Evolutionary conservation across 768 basidiomycete species (phyloP).

Genomic region (Kwoniella dejecticola): DNA sequence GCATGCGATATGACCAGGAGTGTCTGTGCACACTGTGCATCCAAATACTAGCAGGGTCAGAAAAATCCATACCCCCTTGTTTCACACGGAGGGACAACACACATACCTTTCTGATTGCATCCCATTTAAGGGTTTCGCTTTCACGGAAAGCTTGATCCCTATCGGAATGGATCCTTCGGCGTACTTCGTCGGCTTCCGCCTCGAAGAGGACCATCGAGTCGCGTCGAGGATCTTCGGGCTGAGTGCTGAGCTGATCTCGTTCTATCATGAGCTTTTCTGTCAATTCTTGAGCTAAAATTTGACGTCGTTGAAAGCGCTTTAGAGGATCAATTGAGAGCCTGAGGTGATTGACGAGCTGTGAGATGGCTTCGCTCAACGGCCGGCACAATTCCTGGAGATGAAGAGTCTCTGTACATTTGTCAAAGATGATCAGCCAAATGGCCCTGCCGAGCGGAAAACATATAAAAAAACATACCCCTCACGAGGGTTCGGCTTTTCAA

Average conservation of each 20-base stretch:
- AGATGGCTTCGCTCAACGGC: too few relatives aligned
- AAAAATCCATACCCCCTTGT: background rate
- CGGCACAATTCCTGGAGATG: background rate
- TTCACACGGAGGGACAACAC: background rate
- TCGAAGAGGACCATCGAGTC: too few relatives aligned
- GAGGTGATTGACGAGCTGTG: too few relatives aligned
- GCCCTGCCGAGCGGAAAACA: background rate
- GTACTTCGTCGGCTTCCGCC: background rate
- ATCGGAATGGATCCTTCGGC: background rate
- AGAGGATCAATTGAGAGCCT: too few relatives aligned
- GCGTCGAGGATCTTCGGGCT: too few relatives aligned
- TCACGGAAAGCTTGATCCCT: slow-evolving; percentile 12
- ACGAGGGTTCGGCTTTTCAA: background rate
- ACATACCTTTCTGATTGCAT: background rate
- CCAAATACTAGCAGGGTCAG: background rate
- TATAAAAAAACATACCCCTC: background rate
- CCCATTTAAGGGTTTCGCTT: slow-evolving; percentile 11
- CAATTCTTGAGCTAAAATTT: too few relatives aligned
- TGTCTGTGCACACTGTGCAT: background rate
- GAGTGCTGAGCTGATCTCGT: too few relatives aligned
- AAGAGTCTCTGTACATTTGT: background rate
- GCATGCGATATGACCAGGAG: background rate
- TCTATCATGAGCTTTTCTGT: too few relatives aligned
- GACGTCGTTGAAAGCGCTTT: too few relatives aligned
- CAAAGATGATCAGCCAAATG: background rate